Evolutionary conservation across 169 alveolate species (phyloP).

Genomic region (Theileria annulata): DNA sequence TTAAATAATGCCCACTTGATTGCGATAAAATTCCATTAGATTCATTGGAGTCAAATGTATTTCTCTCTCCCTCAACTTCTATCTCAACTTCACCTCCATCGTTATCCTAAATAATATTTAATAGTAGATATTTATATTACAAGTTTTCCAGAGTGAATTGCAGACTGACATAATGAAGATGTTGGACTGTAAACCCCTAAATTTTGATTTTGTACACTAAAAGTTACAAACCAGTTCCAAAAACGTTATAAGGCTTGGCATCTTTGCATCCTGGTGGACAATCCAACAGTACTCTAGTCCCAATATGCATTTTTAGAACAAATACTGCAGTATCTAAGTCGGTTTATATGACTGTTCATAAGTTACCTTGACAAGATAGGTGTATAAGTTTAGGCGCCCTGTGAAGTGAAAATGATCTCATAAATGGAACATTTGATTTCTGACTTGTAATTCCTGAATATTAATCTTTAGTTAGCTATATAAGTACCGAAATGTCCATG

Average conservation of each 20-base stretch:
- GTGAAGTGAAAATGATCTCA: constrained; percentile 80
- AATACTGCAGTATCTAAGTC: constrained; percentile 70
- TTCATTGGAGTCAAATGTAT: constrained; percentile 30
- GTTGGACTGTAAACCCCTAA: constrained; percentile 81
- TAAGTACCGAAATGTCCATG: constrained; percentile 76
- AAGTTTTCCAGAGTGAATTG: constrained; percentile 82
- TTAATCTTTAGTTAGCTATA: constrained; percentile 28
- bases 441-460: constrained; percentile 46
- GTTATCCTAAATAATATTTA: constrained; percentile 34
- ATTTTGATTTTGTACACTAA: background rate
- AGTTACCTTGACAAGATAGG: constrained; percentile 64
- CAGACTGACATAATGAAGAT: constrained; percentile 85
- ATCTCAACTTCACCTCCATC: constrained; percentile 69
- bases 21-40: constrained; percentile 58
- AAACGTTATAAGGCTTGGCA: constrained; percentile 50
- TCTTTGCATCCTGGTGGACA: constrained; percentile 85
- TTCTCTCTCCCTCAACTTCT: constrained; percentile 68
- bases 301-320: constrained; percentile 73
- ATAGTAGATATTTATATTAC: constrained; percentile 5
- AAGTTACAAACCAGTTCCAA: constrained; percentile 59
- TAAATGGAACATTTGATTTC: constrained; percentile 67
- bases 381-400: constrained; percentile 69
- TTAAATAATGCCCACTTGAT: constrained; percentile 61
- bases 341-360: background rate
- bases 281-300: constrained; percentile 68